A percentile compares a stretch with the other conserved stretches of the same genome.
Conservation (phyloP, 768 basidiomycete species). For the Suillus decipiens region DNA sequence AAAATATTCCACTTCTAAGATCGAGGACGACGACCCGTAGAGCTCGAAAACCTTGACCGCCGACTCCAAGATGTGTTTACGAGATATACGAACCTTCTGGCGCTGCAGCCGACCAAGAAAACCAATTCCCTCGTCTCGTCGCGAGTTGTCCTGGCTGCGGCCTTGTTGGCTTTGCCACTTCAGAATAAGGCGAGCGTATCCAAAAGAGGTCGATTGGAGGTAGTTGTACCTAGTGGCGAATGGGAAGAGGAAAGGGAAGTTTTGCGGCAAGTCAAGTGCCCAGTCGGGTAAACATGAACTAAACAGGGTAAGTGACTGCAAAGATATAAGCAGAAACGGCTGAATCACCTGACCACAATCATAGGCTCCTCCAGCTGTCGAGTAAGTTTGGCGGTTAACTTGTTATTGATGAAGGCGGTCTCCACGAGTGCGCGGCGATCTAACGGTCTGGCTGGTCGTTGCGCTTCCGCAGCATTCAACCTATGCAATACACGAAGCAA, state of each 20-base stretch:
- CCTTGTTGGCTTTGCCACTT: slow-evolving; percentile 92
- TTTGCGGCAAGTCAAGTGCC: slow-evolving; percentile 93
- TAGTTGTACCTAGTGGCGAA: slow-evolving; percentile 98
- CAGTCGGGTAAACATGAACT: slow-evolving; percentile 97
- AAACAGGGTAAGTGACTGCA: slow-evolving; percentile 3
- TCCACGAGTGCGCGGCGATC: slow-evolving; percentile 68
- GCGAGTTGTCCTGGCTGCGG: slow-evolving; percentile 73
- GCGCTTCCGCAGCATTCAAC: slow-evolving; percentile 73
- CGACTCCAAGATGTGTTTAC: slow-evolving; percentile 93
- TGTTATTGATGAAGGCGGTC: slow-evolving; percentile 94
- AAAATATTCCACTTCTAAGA: slow-evolving; percentile 98
- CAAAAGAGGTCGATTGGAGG: slow-evolving; percentile 96
- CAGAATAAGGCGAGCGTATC: slow-evolving; percentile 91
- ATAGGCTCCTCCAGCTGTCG: slow-evolving; percentile 97
- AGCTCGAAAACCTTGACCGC: slow-evolving; percentile 96
- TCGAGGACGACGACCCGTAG: slow-evolving; percentile 91
- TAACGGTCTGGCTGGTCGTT: slow-evolving; percentile 49
- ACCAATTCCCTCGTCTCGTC: slow-evolving; percentile 88
- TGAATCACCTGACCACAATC: slow-evolving; percentile 90
- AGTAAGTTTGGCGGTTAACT: slow-evolving; percentile 95
- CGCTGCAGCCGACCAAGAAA: slow-evolving; percentile 91
- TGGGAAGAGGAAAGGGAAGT: slow-evolving; percentile 98
- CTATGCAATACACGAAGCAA: slow-evolving; percentile 86
- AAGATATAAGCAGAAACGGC: neutral
- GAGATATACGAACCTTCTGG: slow-evolving; percentile 95